Evolutionary conservation across 1,284 basidiomycete genomes (phyloP).

Genomic region (Amylostereum chailletii): DNA sequence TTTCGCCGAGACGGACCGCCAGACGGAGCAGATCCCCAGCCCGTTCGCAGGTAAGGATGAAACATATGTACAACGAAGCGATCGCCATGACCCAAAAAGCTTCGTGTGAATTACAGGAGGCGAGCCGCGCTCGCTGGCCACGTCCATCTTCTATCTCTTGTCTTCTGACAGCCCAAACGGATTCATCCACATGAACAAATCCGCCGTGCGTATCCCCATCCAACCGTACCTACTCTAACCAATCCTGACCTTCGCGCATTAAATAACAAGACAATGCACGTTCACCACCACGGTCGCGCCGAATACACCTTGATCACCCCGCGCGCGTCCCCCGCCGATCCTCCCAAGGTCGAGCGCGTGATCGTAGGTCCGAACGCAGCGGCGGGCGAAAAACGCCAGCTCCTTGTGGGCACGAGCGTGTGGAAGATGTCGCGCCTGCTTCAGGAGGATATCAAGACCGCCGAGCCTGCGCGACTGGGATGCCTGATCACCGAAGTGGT

Average conservation of each 20-base stretch:
- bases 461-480: too few relatives aligned
- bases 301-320: slow-evolving; percentile 38
- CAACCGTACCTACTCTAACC: not conserved
- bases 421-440: slow-evolving; percentile 43
- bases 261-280: slow-evolving; percentile 34
- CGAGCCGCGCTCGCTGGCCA: slow-evolving; percentile 24
- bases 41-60: slow-evolving; percentile 28
- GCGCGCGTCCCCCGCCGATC: slow-evolving; percentile 11
- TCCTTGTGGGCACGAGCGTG: slow-evolving; percentile 36
- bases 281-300: slow-evolving; percentile 37
- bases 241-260: not conserved
- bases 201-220: slow-evolving; percentile 22
- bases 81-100: too few relatives aligned
- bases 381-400: slow-evolving; percentile 32
- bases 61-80: too few relatives aligned
- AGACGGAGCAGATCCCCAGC: slow-evolving; percentile 23
- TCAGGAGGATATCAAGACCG: slow-evolving; percentile 24
- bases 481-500: slow-evolving; percentile 44
- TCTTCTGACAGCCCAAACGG: slow-evolving; percentile 29
- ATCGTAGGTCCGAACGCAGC: slow-evolving; percentile 31
- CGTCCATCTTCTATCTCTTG: slow-evolving; percentile 40
- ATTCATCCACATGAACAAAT: slow-evolving; percentile 39
- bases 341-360: slow-evolving; percentile 4
- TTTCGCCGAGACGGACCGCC: slow-evolving; percentile 31
- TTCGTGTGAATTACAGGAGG: slow-evolving; percentile 13